A percentile compares a stretch with the other conserved stretches of the same genome.
phyloP scores from a whole-genome alignment of 371 early-diverging fungal species.

The Mortierella sp. region DNA sequence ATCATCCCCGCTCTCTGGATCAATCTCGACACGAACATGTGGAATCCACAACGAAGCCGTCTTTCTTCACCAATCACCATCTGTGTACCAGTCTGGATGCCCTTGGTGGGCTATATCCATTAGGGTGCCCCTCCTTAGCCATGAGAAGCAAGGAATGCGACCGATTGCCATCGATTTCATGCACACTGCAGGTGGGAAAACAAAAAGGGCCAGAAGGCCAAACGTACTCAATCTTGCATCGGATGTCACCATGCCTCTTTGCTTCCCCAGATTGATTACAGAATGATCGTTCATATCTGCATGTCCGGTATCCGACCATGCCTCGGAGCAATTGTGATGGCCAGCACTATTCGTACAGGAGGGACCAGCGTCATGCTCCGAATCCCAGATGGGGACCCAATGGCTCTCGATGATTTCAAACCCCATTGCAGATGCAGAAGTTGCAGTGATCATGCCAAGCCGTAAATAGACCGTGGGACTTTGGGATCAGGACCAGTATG shows the following conservation, averaged over 20 bases:
- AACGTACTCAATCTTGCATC: neutral
- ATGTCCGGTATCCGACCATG: neutral
- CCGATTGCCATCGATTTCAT: too few species aligned
- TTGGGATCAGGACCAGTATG: neutral
- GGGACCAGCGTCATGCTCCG: neutral
- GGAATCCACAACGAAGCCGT: too few species aligned
- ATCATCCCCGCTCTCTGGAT: too few species aligned
- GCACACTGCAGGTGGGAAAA: too few species aligned
- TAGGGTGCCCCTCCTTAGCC: too few species aligned
- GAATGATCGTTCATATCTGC: neutral
- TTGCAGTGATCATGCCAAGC: neutral
- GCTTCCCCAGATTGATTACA: neutral
- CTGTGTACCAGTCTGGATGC: too few species aligned
- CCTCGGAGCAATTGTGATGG: too few species aligned
- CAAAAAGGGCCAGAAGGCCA: conserved; percentile 6
- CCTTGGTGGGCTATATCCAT: too few species aligned
- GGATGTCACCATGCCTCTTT: neutral
- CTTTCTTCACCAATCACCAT: too few species aligned
- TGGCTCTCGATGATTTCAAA: neutral
- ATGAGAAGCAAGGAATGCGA: too few species aligned
- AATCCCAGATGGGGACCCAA: neutral
- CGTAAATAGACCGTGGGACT: conserved; percentile 3
- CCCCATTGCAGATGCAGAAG: neutral
- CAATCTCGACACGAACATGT: too few species aligned
- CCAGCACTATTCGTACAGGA: neutral